Base-by-base conservation (phyloP, 305 asterid genomes). In the Fraxinus ornus region DNA sequence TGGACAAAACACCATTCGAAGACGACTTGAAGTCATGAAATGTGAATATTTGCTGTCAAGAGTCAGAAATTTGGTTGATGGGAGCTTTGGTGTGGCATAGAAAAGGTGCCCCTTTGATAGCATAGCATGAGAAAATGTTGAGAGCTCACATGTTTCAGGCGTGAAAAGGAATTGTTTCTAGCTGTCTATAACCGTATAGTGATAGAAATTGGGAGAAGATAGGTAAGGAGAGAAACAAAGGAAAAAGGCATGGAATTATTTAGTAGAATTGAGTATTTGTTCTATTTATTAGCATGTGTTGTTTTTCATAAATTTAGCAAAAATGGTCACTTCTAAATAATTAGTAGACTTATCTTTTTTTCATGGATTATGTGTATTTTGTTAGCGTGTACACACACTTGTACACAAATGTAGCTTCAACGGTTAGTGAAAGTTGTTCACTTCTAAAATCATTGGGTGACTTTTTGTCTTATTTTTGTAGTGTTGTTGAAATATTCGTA, bases 1-100 rank as follows among this genome's bases (percentile, higher is more conserved):
- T 89, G 66, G 88, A 90, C 83, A 86, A 82, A 19, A 7, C 71
- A 21, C 26, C 71, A 21, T 22, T 8, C 32, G 30, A 22, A 62
- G 32, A 62, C 1, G 13, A 62, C 24, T 62, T 22, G 32, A 62
- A 22, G 71, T 8, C 71, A 8, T 22, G 71, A 62, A 21, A 62
- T 62, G 28, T 62, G 30, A 62, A 19, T 62, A 62, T 8, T 62
- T 60, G 66, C 83, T 77, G 62, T 78, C 84, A 77, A 78, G 21
- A 84, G 72, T 79, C 76, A 52, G 79, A 32, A 77, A 80, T 78
- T 84, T 88, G 89, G 89, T 89, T 83, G 78, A 86, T 86, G 88
- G 88, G 83, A 82, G 76, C 81, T 84, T 86, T 87, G 87, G 83
- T 80, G 86, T 86, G 87, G 82, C 75, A 22, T 39, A 55, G 60